Conservation (phyloP, 2,329 filamentous ascomycete genomes). For the Venturiaceae sp. region DNA sequence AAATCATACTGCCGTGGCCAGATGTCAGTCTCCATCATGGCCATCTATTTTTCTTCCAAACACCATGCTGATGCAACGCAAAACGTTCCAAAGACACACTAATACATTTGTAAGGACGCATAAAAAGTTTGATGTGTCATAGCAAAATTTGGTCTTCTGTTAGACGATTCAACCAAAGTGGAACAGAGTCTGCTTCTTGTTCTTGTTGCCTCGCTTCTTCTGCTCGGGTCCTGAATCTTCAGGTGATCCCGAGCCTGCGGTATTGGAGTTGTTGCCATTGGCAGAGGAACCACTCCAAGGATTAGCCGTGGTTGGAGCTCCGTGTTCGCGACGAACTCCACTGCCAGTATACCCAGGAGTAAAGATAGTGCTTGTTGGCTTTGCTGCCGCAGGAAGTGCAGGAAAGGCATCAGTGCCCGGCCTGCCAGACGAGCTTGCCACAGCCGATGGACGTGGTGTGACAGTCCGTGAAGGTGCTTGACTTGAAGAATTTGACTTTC, state of each 20-base stretch:
- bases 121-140: too few relatives aligned
- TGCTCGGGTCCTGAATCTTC: slow-evolving; percentile 13
- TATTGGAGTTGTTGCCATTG: neutral
- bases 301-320: neutral
- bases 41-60: neutral
- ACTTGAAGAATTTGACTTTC: slow-evolving; percentile 24
- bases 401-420: slow-evolving; percentile 59
- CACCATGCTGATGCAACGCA: neutral
- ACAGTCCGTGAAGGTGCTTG: slow-evolving; percentile 13
- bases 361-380: slow-evolving; percentile 47
- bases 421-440: slow-evolving; percentile 14
- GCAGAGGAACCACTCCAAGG: neutral
- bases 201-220: slow-evolving; percentile 39
- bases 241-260: slow-evolving; percentile 7
- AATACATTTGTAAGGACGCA: too few relatives aligned
- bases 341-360: slow-evolving; percentile 37
- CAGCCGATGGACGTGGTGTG: slow-evolving; percentile 12
- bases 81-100: neutral
- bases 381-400: slow-evolving; percentile 69
- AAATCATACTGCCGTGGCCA: too few relatives aligned
- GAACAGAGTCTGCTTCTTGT: slow-evolving; percentile 41
- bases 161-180: slow-evolving; percentile 31
- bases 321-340: slow-evolving; percentile 25
- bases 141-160: too few relatives aligned
- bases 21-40: too few relatives aligned